A percentile compares a stretch with the other conserved stretches of the same genome.
Conservation (phyloP, 2,329 filamentous ascomycete species). For the Pseudogymnoascus sp. region DNA sequence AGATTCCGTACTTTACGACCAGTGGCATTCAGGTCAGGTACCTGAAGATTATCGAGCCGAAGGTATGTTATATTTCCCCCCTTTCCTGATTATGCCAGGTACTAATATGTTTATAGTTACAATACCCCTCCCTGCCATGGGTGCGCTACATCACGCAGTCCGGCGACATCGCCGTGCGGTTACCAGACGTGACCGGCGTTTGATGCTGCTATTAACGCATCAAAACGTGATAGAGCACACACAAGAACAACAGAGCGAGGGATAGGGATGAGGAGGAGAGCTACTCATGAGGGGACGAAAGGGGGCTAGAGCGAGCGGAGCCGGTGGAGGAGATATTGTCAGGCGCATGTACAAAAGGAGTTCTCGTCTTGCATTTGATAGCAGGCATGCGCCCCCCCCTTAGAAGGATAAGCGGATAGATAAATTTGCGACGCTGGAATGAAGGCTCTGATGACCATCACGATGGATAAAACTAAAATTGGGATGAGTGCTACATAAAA, state of each 20-base stretch:
- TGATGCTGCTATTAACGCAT: not conserved
- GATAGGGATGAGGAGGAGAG: not conserved
- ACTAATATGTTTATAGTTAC: slow-evolving; percentile 49
- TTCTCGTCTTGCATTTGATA: not conserved
- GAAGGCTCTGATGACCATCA: too few relatives aligned
- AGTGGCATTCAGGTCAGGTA: slow-evolving; percentile 98
- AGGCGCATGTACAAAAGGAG: slow-evolving; percentile 1
- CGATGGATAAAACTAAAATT: too few relatives aligned
- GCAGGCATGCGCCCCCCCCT: not conserved
- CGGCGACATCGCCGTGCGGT: slow-evolving; percentile 86
- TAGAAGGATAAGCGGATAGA: too few relatives aligned
- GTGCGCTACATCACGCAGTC: slow-evolving; percentile 98
- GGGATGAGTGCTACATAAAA: too few relatives aligned
- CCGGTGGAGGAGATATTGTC: not conserved
- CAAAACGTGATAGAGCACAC: not conserved
- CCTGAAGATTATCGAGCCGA: slow-evolving; percentile 97
- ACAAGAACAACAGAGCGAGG: not conserved
- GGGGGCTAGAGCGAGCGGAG: not conserved
- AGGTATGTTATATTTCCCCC: slow-evolving; percentile 51
- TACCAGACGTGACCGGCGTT: slow-evolving; percentile 57
- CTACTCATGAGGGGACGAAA: not conserved
- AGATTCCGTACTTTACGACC: slow-evolving; percentile 99
- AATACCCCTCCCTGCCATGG: slow-evolving; percentile 97
- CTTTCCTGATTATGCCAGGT: not conserved
- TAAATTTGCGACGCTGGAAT: too few relatives aligned